A percentile compares a stretch with the other conserved stretches of the same genome.
phyloP scores from a whole-genome alignment of 2,329 filamentous ascomycete genomes.

The Colletotrichum magnum region DNA sequence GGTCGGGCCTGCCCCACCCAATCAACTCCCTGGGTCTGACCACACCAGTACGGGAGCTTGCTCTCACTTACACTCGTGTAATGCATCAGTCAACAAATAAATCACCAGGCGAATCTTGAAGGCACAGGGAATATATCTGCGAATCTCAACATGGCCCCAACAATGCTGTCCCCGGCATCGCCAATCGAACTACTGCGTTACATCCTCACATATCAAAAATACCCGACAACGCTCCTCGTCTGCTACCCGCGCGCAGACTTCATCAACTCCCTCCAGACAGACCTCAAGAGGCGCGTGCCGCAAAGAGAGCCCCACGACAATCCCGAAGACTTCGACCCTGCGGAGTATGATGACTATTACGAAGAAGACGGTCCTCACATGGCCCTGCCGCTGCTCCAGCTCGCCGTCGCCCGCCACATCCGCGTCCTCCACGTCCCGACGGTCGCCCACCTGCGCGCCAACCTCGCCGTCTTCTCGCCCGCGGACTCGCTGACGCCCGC shows the following conservation, averaged over 20 bases:
- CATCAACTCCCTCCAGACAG: slow-evolving; percentile 67
- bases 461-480: slow-evolving; percentile 71
- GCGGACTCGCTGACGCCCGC: slow-evolving; percentile 52
- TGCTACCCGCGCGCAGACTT: slow-evolving; percentile 78
- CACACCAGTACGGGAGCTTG: too few relatives aligned
- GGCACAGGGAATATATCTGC: too few relatives aligned
- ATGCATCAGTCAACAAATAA: too few relatives aligned
- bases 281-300: slow-evolving; percentile 51
- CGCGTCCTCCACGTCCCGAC: slow-evolving; percentile 81
- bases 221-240: slow-evolving; percentile 78
- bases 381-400: slow-evolving; percentile 75
- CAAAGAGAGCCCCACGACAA: slow-evolving; percentile 4
- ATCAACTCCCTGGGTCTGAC: too few relatives aligned
- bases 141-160: slow-evolving; percentile 44
- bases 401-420: slow-evolving; percentile 78
- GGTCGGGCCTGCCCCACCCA: too few relatives aligned
- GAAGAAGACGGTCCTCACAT: slow-evolving; percentile 58
- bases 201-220: slow-evolving; percentile 68
- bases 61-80: too few relatives aligned
- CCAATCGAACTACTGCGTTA: slow-evolving; percentile 75
- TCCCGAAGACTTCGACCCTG: background rate
- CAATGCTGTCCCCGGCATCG: slow-evolving; percentile 66
- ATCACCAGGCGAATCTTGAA: too few relatives aligned
- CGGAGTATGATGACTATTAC: background rate
- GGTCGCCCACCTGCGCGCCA: slow-evolving; percentile 82